Evolutionary conservation across 163 green algal genomes (phyloP).

Genomic region (Volvox carteri): DNA sequence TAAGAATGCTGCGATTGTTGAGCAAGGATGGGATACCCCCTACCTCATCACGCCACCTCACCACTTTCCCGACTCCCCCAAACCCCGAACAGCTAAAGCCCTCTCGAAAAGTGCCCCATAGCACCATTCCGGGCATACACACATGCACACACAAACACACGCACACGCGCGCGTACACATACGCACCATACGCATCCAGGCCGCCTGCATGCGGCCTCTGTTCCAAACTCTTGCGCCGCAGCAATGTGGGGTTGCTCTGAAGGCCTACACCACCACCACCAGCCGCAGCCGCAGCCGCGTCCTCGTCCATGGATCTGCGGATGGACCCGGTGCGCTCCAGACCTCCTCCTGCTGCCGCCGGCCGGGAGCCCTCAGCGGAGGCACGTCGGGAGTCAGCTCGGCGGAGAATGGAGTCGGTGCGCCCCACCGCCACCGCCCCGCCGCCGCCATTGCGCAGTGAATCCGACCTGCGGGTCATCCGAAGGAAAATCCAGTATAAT

Average conservation of each 20-base stretch:
- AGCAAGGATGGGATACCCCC: too few species aligned
- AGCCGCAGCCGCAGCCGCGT: background rate
- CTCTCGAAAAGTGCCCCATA: too few species aligned
- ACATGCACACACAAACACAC: too few species aligned
- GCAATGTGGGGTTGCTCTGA: conserved; percentile 18
- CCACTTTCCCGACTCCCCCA: too few species aligned
- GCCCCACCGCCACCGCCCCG: too few species aligned
- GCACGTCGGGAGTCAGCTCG: conserved; percentile 21
- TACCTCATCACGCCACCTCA: too few species aligned
- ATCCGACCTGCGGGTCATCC: conserved; percentile 31
- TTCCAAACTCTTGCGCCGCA: conserved; percentile 47
- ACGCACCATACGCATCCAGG: conserved; percentile 7
- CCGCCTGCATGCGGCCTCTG: conserved; percentile 27
- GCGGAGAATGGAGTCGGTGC: conserved; percentile 17
- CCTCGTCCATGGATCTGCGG: background rate
- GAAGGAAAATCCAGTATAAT: too few species aligned
- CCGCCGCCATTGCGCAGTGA: background rate
- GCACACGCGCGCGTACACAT: too few species aligned
- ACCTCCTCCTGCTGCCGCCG: too few species aligned
- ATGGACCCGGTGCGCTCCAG: conserved; percentile 6
- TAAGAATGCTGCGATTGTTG: too few species aligned
- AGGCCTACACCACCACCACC: background rate
- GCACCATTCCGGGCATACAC: too few species aligned
- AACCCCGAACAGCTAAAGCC: too few species aligned
- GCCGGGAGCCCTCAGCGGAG: background rate